Conservation (phyloP, 2,329 filamentous ascomycete genomes). For the Alternaria burnsii region DNA sequence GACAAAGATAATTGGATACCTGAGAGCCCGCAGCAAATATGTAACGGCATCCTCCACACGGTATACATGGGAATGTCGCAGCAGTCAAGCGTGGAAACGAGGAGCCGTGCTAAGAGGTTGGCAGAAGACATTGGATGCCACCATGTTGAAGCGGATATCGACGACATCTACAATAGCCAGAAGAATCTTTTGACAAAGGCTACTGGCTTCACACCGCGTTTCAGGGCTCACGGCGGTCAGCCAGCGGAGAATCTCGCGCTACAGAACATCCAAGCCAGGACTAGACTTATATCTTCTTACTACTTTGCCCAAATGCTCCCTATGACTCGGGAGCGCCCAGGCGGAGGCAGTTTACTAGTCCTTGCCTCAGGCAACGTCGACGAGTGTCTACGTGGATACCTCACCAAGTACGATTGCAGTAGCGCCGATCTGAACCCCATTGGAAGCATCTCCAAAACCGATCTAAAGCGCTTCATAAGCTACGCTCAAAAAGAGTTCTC, state of each 20-base stretch:
- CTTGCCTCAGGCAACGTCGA: constrained; percentile 72
- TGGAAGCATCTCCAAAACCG: constrained; percentile 69
- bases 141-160: constrained; percentile 67
- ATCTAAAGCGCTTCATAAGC: constrained; percentile 75
- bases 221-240: constrained; percentile 71
- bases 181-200: constrained; percentile 67
- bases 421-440: constrained; percentile 65
- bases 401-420: constrained; percentile 75
- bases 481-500: constrained; percentile 64
- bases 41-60: constrained; percentile 66
- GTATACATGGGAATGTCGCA: constrained; percentile 39
- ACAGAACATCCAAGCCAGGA: constrained; percentile 26
- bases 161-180: constrained; percentile 69
- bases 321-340: constrained; percentile 64
- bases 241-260: constrained; percentile 61
- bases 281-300: constrained; percentile 64
- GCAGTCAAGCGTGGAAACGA: constrained; percentile 69
- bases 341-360: constrained; percentile 68
- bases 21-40: constrained; percentile 67
- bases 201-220: constrained; percentile 68
- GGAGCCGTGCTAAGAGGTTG: constrained; percentile 70
- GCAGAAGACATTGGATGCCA: constrained; percentile 71
- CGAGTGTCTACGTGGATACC: constrained; percentile 62
- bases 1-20: constrained; percentile 59
- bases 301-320: constrained; percentile 70